A percentile compares a stretch with the other conserved stretches of the same genome.
Evolutionary conservation across 1,284 basidiomycete species (phyloP).

Genomic region (Trichosporon sp.): DNA sequence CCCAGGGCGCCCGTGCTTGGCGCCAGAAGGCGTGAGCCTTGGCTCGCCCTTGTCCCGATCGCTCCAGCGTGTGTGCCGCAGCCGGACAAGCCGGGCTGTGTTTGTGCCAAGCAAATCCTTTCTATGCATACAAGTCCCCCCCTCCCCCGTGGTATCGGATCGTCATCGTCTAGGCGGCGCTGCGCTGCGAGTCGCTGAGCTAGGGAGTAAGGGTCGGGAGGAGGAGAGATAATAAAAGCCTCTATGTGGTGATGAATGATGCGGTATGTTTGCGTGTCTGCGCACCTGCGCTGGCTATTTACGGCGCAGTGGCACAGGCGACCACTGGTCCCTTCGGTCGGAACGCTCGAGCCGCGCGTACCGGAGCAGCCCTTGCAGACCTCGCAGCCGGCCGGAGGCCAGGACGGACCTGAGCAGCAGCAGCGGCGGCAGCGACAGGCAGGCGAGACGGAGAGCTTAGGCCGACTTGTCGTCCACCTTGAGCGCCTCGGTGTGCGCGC

Average conservation of each 20-base stretch:
- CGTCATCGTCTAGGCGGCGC: too few relatives aligned
- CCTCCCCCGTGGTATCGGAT: neutral
- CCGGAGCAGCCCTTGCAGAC: too few relatives aligned
- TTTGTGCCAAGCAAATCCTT: neutral
- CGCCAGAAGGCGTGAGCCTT: neutral
- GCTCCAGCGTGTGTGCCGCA: neutral
- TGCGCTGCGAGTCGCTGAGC: too few relatives aligned
- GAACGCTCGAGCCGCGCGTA: too few relatives aligned
- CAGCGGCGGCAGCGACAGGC: too few relatives aligned
- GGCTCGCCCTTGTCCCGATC: too few relatives aligned
- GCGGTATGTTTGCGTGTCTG: too few relatives aligned
- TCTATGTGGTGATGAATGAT: neutral
- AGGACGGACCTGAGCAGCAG: too few relatives aligned
- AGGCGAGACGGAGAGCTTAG: neutral
- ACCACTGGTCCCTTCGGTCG: neutral
- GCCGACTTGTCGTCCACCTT: constrained; percentile 4
- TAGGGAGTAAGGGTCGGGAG: neutral
- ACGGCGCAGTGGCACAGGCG: neutral
- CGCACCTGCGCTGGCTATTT: neutral
- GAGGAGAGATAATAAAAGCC: neutral
- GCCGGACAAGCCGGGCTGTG: neutral
- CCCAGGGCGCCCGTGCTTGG: neutral
- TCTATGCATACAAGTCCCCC: neutral
- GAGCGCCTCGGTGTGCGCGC: constrained; percentile 5
- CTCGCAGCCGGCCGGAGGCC: too few relatives aligned